Percentiles rank a stretch among this genome's conserved stretches.
These are phyloP conservation scores for Apiosordaria backusii DNA, from an alignment of 495 filamentous ascomycete species.

Conservation along the genomic window DNA sequence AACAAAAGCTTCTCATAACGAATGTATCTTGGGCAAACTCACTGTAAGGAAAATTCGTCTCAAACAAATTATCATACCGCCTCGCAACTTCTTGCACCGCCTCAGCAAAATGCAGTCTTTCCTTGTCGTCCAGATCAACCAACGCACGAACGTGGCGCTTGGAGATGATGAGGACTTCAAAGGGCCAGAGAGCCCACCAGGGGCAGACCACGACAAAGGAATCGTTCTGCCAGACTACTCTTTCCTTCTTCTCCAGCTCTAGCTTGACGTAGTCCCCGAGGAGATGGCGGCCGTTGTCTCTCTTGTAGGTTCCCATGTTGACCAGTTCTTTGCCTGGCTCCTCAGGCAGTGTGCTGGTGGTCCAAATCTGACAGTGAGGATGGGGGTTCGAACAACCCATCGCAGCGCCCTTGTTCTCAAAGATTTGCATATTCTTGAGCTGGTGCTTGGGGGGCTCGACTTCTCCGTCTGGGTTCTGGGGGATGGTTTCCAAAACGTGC, in stretches of 20 bases:
- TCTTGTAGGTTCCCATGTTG: slow-evolving; percentile 71
- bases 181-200: slow-evolving; percentile 98
- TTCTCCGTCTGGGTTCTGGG: slow-evolving; percentile 36
- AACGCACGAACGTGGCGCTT: slow-evolving; percentile 76
- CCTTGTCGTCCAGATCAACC: slow-evolving; percentile 68
- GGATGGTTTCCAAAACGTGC: slow-evolving; percentile 37
- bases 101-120: slow-evolving; percentile 71
- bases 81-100: slow-evolving; percentile 80
- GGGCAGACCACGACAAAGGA: slow-evolving; percentile 82
- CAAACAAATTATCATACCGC: slow-evolving; percentile 94
- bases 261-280: slow-evolving; percentile 83
- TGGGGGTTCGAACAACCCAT: slow-evolving; percentile 99
- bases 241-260: slow-evolving; percentile 75
- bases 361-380: slow-evolving; percentile 96
- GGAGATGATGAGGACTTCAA: slow-evolving; percentile 87
- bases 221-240: slow-evolving; percentile 81
- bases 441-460: slow-evolving; percentile 63
- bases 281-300: slow-evolving; percentile 69
- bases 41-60: slow-evolving; percentile 95
- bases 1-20: background rate
- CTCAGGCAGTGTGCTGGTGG: slow-evolving; percentile 81
- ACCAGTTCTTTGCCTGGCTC: slow-evolving; percentile 76
- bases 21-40: slow-evolving; percentile 16
- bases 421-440: slow-evolving; percentile 97
- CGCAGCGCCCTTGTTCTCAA: slow-evolving; percentile 95